phyloP scores from a whole-genome alignment of 495 filamentous ascomycete species.

The Ramalina peruviana region DNA sequence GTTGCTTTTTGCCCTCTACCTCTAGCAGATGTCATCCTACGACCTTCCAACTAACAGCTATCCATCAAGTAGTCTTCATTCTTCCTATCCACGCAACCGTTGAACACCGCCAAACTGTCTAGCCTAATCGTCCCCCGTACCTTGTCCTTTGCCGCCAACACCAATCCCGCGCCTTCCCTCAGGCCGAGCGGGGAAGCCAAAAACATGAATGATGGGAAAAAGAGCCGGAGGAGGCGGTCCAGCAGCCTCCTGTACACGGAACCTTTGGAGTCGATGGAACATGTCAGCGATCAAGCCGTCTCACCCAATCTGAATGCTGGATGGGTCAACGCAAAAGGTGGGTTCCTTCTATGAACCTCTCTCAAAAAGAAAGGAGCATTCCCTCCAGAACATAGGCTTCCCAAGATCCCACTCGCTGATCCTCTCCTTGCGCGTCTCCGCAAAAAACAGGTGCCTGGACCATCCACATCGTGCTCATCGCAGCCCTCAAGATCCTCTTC shows the following conservation, averaged over 20 bases:
- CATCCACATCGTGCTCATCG: conserved; percentile 87
- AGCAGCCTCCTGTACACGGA: conserved; percentile 96
- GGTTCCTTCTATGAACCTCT: conserved; percentile 17
- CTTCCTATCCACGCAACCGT: neutral
- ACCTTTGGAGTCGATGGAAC: conserved; percentile 84
- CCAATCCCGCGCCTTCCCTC: conserved; percentile 45
- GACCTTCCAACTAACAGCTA: too few species aligned
- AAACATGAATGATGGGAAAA: conserved; percentile 43
- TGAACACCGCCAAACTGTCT: conserved; percentile 75
- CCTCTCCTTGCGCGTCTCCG: neutral
- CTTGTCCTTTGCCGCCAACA: conserved; percentile 66
- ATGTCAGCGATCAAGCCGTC: conserved; percentile 87
- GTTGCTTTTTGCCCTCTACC: too few species aligned
- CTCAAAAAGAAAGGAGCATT: neutral
- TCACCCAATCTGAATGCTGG: conserved; percentile 92
- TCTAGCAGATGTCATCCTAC: too few species aligned
- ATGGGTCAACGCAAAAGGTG: conserved; percentile 98
- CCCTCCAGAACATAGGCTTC: too few species aligned
- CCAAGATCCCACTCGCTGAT: neutral
- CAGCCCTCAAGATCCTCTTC: conserved; percentile 83
- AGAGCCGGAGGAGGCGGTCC: conserved; percentile 69
- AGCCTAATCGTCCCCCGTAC: conserved; percentile 64
- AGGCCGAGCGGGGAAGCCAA: conserved; percentile 30
- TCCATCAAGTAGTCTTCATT: too few species aligned
- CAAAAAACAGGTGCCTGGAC: conserved; percentile 69